Conservation (phyloP, 441 rosid genomes). For the Monsonia emarginata region DNA sequence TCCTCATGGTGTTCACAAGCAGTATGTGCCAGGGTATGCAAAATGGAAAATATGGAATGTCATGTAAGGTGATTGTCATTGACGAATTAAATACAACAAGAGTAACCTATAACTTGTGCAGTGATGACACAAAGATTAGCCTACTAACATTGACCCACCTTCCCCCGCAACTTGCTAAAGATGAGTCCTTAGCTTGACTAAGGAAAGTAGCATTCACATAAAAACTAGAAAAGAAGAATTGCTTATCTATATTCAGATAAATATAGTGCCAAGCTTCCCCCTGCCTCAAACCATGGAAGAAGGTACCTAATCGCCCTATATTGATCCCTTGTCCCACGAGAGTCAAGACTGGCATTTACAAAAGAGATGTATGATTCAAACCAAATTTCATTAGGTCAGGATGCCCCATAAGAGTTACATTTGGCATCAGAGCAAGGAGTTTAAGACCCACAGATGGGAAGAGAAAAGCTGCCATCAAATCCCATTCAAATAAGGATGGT, state of each 20-base stretch:
- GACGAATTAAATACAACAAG: no score
- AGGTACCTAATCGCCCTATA: background rate
- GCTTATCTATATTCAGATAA: background rate
- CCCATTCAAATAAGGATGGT: background rate
- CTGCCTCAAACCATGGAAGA: background rate
- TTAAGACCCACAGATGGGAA: no score
- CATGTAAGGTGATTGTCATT: no score
- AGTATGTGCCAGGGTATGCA: no score
- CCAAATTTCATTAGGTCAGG: background rate
- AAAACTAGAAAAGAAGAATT: background rate
- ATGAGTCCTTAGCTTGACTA: background rate
- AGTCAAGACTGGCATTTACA: background rate
- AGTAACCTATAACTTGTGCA: no score
- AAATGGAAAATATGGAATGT: no score
- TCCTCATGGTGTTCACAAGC: no score
- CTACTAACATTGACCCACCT: background rate
- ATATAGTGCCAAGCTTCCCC: background rate
- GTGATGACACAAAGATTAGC: background rate
- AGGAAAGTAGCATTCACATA: background rate
- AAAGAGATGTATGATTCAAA: background rate
- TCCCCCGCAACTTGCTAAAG: background rate
- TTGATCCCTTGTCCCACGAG: background rate
- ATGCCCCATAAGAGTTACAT: background rate
- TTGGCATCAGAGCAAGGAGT: no score
- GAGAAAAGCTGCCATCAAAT: background rate